Base-by-base conservation (phyloP, 1,284 basidiomycete species). In the Sporisorium reilianum region DNA sequence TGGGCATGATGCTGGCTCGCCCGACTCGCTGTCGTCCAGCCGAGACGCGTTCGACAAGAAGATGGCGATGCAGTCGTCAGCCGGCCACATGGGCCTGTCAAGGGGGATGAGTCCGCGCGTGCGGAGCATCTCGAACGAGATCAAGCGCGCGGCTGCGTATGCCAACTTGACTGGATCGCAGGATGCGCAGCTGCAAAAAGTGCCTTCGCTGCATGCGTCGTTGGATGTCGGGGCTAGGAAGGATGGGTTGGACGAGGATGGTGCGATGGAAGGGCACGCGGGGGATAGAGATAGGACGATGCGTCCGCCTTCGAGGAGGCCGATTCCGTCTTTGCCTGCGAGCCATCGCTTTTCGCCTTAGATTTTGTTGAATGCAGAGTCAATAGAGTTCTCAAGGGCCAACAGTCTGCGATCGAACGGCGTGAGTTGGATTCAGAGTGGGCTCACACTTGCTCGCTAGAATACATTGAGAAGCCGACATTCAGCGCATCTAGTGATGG, bases 71-170 rank as follows among this genome's bases (percentile, higher is more conserved):
- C 46, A 30, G 7, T 14, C 53, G 6, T 36, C 41, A 5, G 26
- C 12, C 14, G 54, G 34, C 30, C 58, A 45, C 10, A 23, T 48
- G 22, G 65, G 65, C 5, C 18, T 56, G 40, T 50, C 42, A 22
- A 56, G 62, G 12, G 57, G 54, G 11, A 55, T 61, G 67, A 64
- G 62, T 32, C 54, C 67, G 28, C 54, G 62, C 16, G 53, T 51
- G 8, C 52, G 67, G 20, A 70, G 67, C 62, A 64, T 67, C 32
- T 65, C 69, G 56, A 63, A 66, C 54, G 60, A 72, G 36, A 59
- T 66, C 60, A 67, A 63, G 53, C 38, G 61, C 3, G 63, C 64
- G 16, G 64, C 70, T 26, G 59, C 55, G 8, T 60, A 58, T 57
- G 59, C 59, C 16, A 45, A 28, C 2, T 25, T 34, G 22, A 57